These are phyloP conservation scores for Marasmius oreades DNA, from an alignment of 1,284 basidiomycete species.

Conservation along the genomic window DNA sequence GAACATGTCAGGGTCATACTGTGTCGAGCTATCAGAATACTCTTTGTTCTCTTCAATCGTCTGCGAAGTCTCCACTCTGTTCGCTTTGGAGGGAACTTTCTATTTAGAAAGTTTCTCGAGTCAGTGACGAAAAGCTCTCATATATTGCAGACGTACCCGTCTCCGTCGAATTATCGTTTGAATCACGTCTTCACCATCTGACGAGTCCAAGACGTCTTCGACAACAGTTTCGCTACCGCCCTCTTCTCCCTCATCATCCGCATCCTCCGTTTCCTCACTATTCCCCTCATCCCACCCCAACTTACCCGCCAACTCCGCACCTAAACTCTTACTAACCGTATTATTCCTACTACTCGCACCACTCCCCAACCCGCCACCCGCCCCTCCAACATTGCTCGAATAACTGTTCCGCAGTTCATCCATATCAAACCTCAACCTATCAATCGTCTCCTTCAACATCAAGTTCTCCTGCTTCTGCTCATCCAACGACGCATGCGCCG, in stretches of 20 bases:
- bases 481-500: slow-evolving; percentile 70
- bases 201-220: slow-evolving; percentile 42
- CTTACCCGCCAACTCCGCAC: slow-evolving; percentile 72
- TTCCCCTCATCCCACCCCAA: slow-evolving; percentile 38
- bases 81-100: slow-evolving; percentile 43
- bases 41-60: slow-evolving; percentile 66
- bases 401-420: slow-evolving; percentile 75
- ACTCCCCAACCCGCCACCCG: slow-evolving; percentile 34
- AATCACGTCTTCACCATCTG: slow-evolving; percentile 71
- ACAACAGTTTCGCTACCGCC: slow-evolving; percentile 29
- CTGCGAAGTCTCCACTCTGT: slow-evolving; percentile 32
- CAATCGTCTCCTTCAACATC: slow-evolving; percentile 89
- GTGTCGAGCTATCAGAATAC: slow-evolving; percentile 65
- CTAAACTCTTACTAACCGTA: slow-evolving; percentile 72
- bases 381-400: slow-evolving; percentile 30
- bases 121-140: slow-evolving; percentile 35
- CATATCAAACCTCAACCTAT: slow-evolving; percentile 86
- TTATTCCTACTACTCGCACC: slow-evolving; percentile 47
- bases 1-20: slow-evolving; percentile 57
- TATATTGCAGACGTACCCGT: slow-evolving; percentile 39
- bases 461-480: slow-evolving; percentile 91
- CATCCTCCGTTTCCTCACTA: slow-evolving; percentile 32
- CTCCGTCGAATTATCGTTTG: slow-evolving; percentile 80
- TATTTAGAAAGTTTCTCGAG: slow-evolving; percentile 23
- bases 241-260: slow-evolving; percentile 36